phyloP scores from a whole-genome alignment of 495 filamentous ascomycete genomes.

The Hypoxylon crocopeplum region DNA sequence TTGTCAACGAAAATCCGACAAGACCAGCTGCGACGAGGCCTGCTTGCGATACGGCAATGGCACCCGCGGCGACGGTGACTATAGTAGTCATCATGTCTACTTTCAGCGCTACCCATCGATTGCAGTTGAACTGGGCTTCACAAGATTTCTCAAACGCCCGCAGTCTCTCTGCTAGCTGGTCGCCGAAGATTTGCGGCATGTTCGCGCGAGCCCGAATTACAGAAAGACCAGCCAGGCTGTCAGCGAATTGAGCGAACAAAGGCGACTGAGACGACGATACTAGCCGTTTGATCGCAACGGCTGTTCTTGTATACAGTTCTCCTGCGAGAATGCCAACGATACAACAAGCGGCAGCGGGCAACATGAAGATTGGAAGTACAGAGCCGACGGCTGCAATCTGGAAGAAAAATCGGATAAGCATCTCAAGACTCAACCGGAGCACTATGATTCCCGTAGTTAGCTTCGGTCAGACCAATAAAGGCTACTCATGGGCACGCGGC shows the following conservation, averaged over 20 bases:
- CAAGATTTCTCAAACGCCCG: constrained; percentile 46
- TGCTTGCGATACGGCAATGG: constrained; percentile 52
- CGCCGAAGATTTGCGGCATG: constrained; percentile 53
- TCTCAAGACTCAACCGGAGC: constrained; percentile 50
- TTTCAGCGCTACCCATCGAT: constrained; percentile 58
- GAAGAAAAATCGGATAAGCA: constrained; percentile 46
- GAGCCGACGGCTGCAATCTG: constrained; percentile 54
- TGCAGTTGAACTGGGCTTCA: constrained; percentile 57
- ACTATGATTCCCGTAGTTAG: constrained; percentile 20
- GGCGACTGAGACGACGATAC: constrained; percentile 55
- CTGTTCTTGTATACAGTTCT: constrained; percentile 58
- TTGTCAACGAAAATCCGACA: constrained; percentile 58
- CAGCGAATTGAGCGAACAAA: constrained; percentile 58
- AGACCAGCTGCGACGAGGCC: constrained; percentile 51
- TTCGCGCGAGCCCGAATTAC: constrained; percentile 55
- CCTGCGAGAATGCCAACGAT: constrained; percentile 51
- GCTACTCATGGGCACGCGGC: no score
- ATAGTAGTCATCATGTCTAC: constrained; percentile 56
- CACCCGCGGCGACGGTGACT: constrained; percentile 53
- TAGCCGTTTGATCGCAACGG: constrained; percentile 53
- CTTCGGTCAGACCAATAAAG: not conserved
- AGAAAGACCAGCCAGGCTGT: constrained; percentile 54
- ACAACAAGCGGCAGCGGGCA: constrained; percentile 52
- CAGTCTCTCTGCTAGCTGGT: constrained; percentile 51
- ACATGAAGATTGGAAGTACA: constrained; percentile 57